phyloP scores from a whole-genome alignment of 1,139 yeast genomes.

The Suhomyces taliae region DNA sequence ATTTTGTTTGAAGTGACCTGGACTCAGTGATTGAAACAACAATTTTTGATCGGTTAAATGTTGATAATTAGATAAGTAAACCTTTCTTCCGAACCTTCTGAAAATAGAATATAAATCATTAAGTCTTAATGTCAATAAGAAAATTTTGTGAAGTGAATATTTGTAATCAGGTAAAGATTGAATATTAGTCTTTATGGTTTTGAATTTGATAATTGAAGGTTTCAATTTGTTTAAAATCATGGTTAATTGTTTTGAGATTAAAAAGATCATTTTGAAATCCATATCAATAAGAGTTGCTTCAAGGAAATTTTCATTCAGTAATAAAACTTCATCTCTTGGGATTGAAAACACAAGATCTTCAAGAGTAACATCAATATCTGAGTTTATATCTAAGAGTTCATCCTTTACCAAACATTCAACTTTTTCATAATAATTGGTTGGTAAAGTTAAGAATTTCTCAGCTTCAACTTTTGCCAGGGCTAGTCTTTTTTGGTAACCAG shows the following conservation, averaged over 20 bases:
- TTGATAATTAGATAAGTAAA: constrained; percentile 41
- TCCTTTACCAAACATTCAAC: constrained; percentile 8
- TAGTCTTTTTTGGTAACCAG: constrained; percentile 49
- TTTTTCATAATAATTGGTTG: constrained; percentile 11
- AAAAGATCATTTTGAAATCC: constrained; percentile 38
- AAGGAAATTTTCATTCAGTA: constrained; percentile 13
- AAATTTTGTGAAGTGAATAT: constrained; percentile 49
- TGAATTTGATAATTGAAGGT: constrained; percentile 24
- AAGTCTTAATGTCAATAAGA: constrained; percentile 44
- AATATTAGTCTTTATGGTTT: constrained; percentile 14
- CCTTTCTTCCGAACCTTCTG: constrained; percentile 45
- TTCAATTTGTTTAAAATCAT: constrained; percentile 28
- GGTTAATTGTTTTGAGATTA: constrained; percentile 22
- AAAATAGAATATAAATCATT: constrained; percentile 48
- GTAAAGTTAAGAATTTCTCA: constrained; percentile 14
- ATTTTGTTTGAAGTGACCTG: constrained; percentile 27
- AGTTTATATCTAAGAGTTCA: constrained; percentile 8
- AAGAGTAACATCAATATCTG: constrained; percentile 17
- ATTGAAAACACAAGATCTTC: constrained; percentile 11
- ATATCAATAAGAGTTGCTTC: constrained; percentile 43
- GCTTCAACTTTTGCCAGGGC: constrained; percentile 41
- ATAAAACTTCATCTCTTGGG: constrained; percentile 13
- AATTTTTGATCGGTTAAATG: constrained; percentile 45
- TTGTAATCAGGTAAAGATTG: constrained; percentile 25
- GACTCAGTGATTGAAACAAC: constrained; percentile 27